Evolutionary conservation across 1,284 basidiomycete genomes (phyloP), one percentile per base, ranked within the genome.

Genomic region (Rhodotorula mucilaginosa): DNA sequence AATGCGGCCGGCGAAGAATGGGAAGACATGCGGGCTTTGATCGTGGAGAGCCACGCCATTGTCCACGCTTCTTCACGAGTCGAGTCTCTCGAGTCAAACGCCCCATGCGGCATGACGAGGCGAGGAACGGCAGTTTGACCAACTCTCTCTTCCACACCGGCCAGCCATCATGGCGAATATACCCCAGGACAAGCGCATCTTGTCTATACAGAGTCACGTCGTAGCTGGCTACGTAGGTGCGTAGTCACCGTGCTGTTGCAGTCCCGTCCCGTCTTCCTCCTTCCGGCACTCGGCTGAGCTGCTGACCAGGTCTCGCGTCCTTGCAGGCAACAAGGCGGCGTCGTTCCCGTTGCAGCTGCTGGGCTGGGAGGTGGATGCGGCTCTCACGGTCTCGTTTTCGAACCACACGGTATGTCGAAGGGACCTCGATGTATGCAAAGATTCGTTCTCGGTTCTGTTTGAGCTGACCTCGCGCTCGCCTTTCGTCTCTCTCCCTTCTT

Each of bases 311-410:
- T 59, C 34, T 57, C 23, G 26, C 15, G 13, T 18, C 58, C 5
- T 56, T 15, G 6, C 75, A 94, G 95, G 85, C 63, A 87, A 87
- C 75, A 81, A 84, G 65, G 92, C 95, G 4, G 96, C 96, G 0
- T 90, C 93, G 0, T 97, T 99, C 79, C 95, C 96, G 0, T 85
- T 98, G 21, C 95, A 98, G 82, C 89, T 92, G 71, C 86, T 98
- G 58, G 96, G 94, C 34, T 98, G 91, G 83, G 94, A 99, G 76
- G 94, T 98, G 56, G 96, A 99, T 83, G 93, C 92, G 34, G 87
- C 97, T 56, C 97, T 98, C 81, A 97, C 95, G 0, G 96, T 98
- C 60, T 87, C 87, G 85, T 86, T 84, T 76, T 92, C 91, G 21
- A 99, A 99, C 78, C 96, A 99, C 81, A 88, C 93, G 8, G 94